A percentile compares a stretch with the other conserved stretches of the same genome.
phyloP scores from a whole-genome alignment of 345 rosid genomes.

The Cardamine chenopodiifolia region DNA sequence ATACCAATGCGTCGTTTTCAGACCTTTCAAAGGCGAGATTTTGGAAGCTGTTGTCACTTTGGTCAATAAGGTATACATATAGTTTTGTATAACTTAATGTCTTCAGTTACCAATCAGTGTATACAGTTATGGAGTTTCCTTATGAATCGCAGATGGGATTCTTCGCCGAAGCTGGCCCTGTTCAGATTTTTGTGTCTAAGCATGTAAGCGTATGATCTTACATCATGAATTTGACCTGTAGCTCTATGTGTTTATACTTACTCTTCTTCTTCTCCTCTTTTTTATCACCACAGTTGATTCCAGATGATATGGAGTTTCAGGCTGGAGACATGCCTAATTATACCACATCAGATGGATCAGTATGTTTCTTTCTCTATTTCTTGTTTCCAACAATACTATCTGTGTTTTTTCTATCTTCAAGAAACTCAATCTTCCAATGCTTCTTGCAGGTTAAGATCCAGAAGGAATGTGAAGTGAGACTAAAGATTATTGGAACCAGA shows the following conservation, averaged over 20 bases:
- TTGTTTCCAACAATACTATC: background rate
- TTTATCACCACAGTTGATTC: constrained; percentile 61
- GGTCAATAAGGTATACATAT: constrained; percentile 74
- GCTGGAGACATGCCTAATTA: constrained; percentile 92
- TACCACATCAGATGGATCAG: constrained; percentile 91
- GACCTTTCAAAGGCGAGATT: constrained; percentile 93
- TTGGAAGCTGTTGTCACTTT: constrained; percentile 89
- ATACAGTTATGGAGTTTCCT: background rate
- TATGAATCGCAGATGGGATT: constrained; percentile 76
- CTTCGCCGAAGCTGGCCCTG: constrained; percentile 97
- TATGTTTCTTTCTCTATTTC: constrained; percentile 35
- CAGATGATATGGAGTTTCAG: constrained; percentile 97
- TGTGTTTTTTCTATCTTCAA: constrained; percentile 3
- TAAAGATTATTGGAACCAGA: constrained; percentile 90
- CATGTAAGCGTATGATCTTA: constrained; percentile 58
- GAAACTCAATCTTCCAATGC: constrained; percentile 10
- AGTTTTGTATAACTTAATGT: background rate
- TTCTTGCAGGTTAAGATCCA: constrained; percentile 81
- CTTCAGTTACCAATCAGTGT: background rate
- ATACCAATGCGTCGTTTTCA: constrained; percentile 83
- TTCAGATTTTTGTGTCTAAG: constrained; percentile 93
- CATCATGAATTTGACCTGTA: constrained; percentile 7
- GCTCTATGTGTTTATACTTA: background rate
- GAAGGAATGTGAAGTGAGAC: constrained; percentile 87
- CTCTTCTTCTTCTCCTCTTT: background rate